Evolutionary conservation across 352 stramenopile genomes (phyloP), one percentile per base, ranked within the genome.

Genomic region (Phytophthora rubi): DNA sequence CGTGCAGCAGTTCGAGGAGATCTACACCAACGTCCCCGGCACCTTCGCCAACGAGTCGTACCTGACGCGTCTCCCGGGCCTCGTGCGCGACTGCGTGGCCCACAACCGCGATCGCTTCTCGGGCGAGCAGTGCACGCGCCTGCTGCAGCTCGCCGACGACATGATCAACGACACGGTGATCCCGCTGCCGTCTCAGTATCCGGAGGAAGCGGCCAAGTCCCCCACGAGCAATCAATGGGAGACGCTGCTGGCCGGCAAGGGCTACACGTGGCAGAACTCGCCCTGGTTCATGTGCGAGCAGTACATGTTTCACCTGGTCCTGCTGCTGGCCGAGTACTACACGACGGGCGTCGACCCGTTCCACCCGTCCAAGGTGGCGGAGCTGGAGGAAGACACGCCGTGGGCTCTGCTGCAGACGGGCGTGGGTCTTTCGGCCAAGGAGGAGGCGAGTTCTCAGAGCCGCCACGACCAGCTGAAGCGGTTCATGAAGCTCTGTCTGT

Each of bases 221-320:
- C 73, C 76, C 1, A 80, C 68, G 15, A 78, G 69, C 1, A 12
- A n/a, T 7, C 72, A 91, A 52, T 91, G 78, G 79, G 70, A 68
- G 30, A n/a, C 55, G 6, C 42, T 88, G 51, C 65, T 88, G 5
- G 32, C 37, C 4, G 74, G 63, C 54, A 68, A 82, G 8, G 44
- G 52, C 18, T 86, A 85, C 57, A 86, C 77, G 45, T 91, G 83
- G 79, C 80, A 86, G 53, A 77, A 85, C 58, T 64, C 72, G 16
- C 77, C 83, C 37, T 91, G 83, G 83, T 91, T 91, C 68, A 49
- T 89, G 26, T 76, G 79, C 16, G 83, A 91, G 68, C 81, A 82
- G 49, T 91, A 88, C 80, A 76, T 89, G 62, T 91, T 88, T 73
- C 79, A 88, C 67, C 67, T 85, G 39, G 67, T 91, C 32, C 62